Percentiles rank a stretch among this genome's conserved stretches.
Conservation (phyloP, 2,329 filamentous ascomycete species). For the Cytospora piceae region DNA sequence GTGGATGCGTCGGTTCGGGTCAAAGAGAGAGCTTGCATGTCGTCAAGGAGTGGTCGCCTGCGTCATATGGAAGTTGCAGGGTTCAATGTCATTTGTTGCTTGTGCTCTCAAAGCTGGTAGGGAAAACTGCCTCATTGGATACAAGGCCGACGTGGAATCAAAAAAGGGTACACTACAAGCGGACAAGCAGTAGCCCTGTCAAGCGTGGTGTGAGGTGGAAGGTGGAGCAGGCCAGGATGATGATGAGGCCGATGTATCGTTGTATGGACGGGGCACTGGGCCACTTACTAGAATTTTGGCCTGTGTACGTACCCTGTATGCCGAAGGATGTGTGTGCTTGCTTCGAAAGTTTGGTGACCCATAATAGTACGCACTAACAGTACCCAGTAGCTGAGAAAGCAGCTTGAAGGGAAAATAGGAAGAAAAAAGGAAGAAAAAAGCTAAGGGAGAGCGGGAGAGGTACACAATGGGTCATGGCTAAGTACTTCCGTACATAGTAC, state of each 20-base stretch:
- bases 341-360: conserved; percentile 3
- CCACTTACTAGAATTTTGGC: conserved; percentile 11
- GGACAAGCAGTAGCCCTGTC: conserved; percentile 28
- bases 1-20: conserved; percentile 37
- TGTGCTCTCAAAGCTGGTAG: conserved; percentile 25
- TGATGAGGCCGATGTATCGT: conserved; percentile 10
- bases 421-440: not conserved
- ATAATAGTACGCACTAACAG: conserved; percentile 14
- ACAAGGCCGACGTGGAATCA: conserved; percentile 20
- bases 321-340: conserved; percentile 5
- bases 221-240: conserved; percentile 22
- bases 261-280: conserved; percentile 16
- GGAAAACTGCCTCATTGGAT: conserved; percentile 22
- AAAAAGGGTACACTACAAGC: conserved; percentile 12
- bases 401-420: not conserved
- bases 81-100: conserved; percentile 24
- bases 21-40: conserved; percentile 38
- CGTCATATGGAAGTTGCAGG: conserved; percentile 39
- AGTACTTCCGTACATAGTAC: not conserved
- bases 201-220: conserved; percentile 16
- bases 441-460: not conserved
- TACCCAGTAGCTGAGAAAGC: not conserved
- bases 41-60: conserved; percentile 37
- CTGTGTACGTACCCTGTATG: conserved; percentile 11
- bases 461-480: not conserved